These are phyloP conservation scores for Phytopythium chamaehyphon DNA, from an alignment of 352 stramenopile genomes.

Conservation along the genomic window DNA sequence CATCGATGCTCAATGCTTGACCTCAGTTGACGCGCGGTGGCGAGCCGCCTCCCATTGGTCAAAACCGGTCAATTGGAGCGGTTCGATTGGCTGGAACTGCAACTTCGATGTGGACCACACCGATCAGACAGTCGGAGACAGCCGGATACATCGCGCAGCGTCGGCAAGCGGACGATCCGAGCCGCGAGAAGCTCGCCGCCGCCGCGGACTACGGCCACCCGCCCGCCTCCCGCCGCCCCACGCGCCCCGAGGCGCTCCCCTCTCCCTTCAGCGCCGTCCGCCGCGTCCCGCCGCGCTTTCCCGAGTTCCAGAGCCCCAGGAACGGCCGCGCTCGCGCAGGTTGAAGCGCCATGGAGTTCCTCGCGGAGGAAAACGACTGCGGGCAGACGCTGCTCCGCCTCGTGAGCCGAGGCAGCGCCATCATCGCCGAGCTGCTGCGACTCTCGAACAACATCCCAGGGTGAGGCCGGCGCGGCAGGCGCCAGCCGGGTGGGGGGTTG, in stretches of 20 bases:
- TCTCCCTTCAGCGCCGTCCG: neutral
- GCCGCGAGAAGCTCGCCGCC: neutral
- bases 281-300: neutral
- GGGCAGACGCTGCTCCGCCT: slow-evolving; percentile 92
- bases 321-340: neutral
- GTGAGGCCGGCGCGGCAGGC: slow-evolving; percentile 16
- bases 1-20: neutral
- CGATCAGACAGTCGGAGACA: too few relatives aligned
- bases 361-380: slow-evolving; percentile 92
- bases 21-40: neutral
- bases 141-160: too few relatives aligned
- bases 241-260: neutral
- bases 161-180: too few relatives aligned
- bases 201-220: neutral
- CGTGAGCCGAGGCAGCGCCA: slow-evolving; percentile 87
- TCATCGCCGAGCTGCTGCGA: slow-evolving; percentile 91
- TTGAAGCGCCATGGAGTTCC: slow-evolving; percentile 67
- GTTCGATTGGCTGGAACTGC: too few relatives aligned
- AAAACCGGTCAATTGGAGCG: too few relatives aligned
- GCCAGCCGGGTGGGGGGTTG: neutral
- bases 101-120: too few relatives aligned
- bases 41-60: too few relatives aligned
- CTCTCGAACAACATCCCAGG: slow-evolving; percentile 90
- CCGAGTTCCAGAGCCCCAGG: neutral
- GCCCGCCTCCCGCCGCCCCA: neutral